Evolutionary conservation across 176 grass and related monocot species (phyloP).

Genomic region (Aechmea fasciata): DNA sequence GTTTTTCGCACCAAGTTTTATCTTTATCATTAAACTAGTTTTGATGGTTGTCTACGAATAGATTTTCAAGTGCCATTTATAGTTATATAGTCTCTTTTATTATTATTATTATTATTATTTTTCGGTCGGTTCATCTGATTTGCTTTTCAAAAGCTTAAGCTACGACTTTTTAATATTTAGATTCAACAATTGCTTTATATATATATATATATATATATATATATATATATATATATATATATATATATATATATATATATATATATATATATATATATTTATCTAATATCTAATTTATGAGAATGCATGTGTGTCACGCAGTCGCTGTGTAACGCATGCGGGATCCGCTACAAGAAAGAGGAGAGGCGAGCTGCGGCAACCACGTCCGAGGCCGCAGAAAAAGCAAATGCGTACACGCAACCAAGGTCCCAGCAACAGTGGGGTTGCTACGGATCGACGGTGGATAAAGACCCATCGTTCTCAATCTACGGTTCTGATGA

Average conservation of each 20-base stretch:
- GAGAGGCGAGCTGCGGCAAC: conserved; percentile 44
- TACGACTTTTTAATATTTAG: neutral
- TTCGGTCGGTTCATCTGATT: too few species aligned
- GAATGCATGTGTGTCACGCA: conserved; percentile 9
- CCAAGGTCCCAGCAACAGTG: conserved; percentile 5
- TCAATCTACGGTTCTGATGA: conserved; percentile 14
- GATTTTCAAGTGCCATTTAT: too few species aligned
- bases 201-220: too few species aligned
- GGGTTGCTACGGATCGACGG: neutral
- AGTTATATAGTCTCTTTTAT: too few species aligned
- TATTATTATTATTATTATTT: too few species aligned
- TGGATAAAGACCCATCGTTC: neutral
- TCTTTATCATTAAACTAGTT: neutral
- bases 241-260: too few species aligned
- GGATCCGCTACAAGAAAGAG: conserved; percentile 76
- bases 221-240: too few species aligned
- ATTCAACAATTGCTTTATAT: too few species aligned
- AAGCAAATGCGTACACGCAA: conserved; percentile 20
- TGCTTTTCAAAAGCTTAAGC: neutral
- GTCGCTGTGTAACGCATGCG: conserved; percentile 69
- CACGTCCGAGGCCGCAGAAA: neutral
- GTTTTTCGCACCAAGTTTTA: too few species aligned
- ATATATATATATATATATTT: too few species aligned
- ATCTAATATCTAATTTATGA: too few species aligned
- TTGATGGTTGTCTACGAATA: too few species aligned